Percentiles rank a stretch among this genome's conserved stretches.
phyloP scores from a whole-genome alignment of 1,284 basidiomycete genomes.

The Austroboletus niveus region DNA sequence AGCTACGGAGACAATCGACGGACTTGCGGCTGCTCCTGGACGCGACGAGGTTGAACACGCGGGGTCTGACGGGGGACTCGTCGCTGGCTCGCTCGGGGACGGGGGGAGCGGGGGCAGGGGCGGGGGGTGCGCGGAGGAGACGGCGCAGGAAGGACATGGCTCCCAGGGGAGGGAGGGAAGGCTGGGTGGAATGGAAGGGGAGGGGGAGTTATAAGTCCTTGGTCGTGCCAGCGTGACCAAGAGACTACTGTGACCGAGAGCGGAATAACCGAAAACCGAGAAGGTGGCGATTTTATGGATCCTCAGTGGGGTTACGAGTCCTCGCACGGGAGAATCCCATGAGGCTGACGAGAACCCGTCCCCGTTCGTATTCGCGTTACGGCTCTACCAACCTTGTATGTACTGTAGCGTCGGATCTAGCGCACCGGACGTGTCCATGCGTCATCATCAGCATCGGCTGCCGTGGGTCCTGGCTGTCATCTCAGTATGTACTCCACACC shows the following conservation, averaged over 20 bases:
- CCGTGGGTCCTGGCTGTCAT: not conserved
- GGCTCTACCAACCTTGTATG: no score
- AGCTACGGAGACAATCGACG: not conserved
- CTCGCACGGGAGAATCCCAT: constrained; percentile 17
- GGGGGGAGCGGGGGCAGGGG: not conserved
- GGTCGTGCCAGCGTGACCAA: not conserved
- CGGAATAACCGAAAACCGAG: constrained; percentile 10
- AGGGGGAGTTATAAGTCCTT: constrained; percentile 6
- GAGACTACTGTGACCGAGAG: constrained; percentile 10
- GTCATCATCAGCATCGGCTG: not conserved
- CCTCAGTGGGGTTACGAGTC: not conserved
- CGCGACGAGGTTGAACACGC: constrained; percentile 10
- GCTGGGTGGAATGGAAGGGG: not conserved
- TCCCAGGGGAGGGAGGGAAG: not conserved
- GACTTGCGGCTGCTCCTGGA: constrained; percentile 3
- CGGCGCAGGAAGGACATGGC: constrained; percentile 23
- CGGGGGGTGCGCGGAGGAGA: constrained; percentile 19
- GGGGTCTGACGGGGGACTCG: constrained; percentile 14
- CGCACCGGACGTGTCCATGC: no score
- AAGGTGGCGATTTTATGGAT: not conserved
- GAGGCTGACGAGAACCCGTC: constrained; percentile 16
- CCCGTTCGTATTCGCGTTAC: constrained; percentile 8
- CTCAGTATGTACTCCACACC: not conserved
- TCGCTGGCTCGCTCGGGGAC: constrained; percentile 26
- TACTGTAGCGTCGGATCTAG: not conserved